Evolutionary conservation across 768 basidiomycete species (phyloP), one percentile per base, ranked within the genome.

Genomic region (Collybiopsis confluens): DNA sequence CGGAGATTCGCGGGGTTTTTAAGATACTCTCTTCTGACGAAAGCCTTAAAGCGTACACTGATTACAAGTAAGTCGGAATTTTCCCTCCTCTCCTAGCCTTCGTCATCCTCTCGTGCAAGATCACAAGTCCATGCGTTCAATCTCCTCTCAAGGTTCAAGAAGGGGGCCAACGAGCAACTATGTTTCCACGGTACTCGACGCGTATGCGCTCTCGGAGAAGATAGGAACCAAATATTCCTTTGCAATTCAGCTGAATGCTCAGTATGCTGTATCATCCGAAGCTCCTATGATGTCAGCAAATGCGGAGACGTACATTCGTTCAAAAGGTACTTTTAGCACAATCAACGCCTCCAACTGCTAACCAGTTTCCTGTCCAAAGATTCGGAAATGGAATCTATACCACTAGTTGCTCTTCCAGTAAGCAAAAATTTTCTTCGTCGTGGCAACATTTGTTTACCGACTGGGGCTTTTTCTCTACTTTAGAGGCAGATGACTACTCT

Each of bases 331-430:
- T 33, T 9, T 16, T 11, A 8, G 47, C 2, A 28, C 24, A 16
- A 35, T 16, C 26, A 15, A 20, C 9, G 15, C 2, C 3, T 20
- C 23, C 45, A 28, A n/a, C 7, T 35, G 10, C 48, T 4, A 42
- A 28, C 40, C 16, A 10, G 20, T 20, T 26, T 20, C 21, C n/a
- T 18, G 3, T 30, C 16, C 42, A 6, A 58, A 82, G 85, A 56
- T 87, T 88, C 63, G 85, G 85, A n/a, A 73, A 71, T 5, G 86
- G 85, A 2, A 85, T 88, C 40, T 88, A 87, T 62, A 82, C 81
- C 1, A 83, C 82, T 13, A 62, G 78, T 2, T 84, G 83, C 62
- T 85, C 85, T 13, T 86, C 84, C 5, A 87, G 85, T 85, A 59
- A 45, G 77, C 26, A 47, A 4, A 40, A 6, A 9, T 21, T 35